Base-by-base conservation (phyloP, 345 rosid genomes). In the Mallotus nudiflorus region DNA sequence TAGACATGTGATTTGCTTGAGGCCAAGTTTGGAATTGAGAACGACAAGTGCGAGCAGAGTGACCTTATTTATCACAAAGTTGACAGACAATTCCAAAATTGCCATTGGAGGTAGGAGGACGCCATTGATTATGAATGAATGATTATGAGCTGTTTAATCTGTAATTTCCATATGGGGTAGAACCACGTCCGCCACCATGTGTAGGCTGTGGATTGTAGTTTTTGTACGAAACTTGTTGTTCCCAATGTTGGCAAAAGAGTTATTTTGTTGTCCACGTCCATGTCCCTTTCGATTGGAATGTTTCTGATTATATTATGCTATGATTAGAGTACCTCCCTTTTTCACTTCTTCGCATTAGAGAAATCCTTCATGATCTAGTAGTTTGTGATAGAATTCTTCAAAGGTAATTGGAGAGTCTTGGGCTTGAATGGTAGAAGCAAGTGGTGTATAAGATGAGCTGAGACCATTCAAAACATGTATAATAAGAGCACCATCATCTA, bases 401-500 rank as follows among this genome's bases (percentile, higher is more conserved):
- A 59, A 59, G 2, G 45, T 16, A 24, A 59, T 59, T 59, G 1
- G 45, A 16, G 16, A 33, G 25, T 59, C 44, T 7, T 16, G 16
- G 19, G 44, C 20, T 15, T 11, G 7, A 10, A 35, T 19, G 3
- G 15, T 0, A 5, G 27, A 59, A 5, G 45, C 28, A 24, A 53
- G 58, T 22, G 58, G 2, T 5, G 3, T 53, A 9, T 53, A 53
- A 50, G 15, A 53, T 2, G 27, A 19, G 46, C 3, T 18, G 8
- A 59, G 18, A 4, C 64, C 27, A 59, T 59, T 35, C 4, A 59
- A 11, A 16, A 59, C 45, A 59, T 59, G 64, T 25, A 59, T 59
- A 13, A 59, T 12, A 18, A 33, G 8, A 2, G 14, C 39, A 28
- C n/a, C 62, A 28, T 57, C 62, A 57, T 57, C 39, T 11, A 56